phyloP scores from a whole-genome alignment of 2,329 filamentous ascomycete species.

The Bipolaris oryzae region DNA sequence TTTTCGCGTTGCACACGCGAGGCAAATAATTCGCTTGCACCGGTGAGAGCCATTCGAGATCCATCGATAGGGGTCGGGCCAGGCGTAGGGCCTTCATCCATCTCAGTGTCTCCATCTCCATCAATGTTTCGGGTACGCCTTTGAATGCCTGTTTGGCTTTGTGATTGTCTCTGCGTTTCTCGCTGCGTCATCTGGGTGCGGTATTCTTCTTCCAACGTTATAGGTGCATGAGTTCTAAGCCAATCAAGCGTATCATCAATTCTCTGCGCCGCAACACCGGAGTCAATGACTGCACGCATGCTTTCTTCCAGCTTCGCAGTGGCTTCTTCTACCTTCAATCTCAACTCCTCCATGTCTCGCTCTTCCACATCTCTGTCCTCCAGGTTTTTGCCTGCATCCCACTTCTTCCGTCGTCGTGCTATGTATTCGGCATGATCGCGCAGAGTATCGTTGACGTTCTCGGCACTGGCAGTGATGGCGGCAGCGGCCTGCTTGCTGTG shows the following conservation, averaged over 20 bases:
- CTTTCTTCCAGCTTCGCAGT: constrained; percentile 63
- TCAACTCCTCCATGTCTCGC: constrained; percentile 47
- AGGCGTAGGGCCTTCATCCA: constrained; percentile 48
- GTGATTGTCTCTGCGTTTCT: constrained; percentile 41
- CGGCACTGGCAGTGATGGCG: constrained; percentile 57
- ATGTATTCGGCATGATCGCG: constrained; percentile 48
- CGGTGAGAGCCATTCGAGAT: constrained; percentile 39
- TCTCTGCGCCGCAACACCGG: constrained; percentile 54
- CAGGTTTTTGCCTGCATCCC: constrained; percentile 43
- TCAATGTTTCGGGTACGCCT: constrained; percentile 17
- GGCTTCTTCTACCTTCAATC: constrained; percentile 56
- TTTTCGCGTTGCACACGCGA: constrained; percentile 49
- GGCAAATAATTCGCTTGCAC: constrained; percentile 47
- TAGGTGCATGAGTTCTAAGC: constrained; percentile 48
- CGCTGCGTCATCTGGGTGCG: constrained; percentile 47
- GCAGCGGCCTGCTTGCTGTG: constrained; percentile 56
- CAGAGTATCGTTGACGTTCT: constrained; percentile 63
- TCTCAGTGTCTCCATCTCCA: constrained; percentile 30
- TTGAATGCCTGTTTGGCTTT: constrained; percentile 32
- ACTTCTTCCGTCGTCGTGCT: constrained; percentile 40
- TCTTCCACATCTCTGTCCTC: constrained; percentile 50
- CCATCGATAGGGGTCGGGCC: constrained; percentile 46
- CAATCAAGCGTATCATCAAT: constrained; percentile 53
- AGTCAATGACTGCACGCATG: constrained; percentile 65
- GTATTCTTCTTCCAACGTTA: constrained; percentile 35